A percentile compares a stretch with the other conserved stretches of the same genome.
Evolutionary conservation across 106 monocot species (phyloP).

Genomic region (Platanthera guangdongensis): DNA sequence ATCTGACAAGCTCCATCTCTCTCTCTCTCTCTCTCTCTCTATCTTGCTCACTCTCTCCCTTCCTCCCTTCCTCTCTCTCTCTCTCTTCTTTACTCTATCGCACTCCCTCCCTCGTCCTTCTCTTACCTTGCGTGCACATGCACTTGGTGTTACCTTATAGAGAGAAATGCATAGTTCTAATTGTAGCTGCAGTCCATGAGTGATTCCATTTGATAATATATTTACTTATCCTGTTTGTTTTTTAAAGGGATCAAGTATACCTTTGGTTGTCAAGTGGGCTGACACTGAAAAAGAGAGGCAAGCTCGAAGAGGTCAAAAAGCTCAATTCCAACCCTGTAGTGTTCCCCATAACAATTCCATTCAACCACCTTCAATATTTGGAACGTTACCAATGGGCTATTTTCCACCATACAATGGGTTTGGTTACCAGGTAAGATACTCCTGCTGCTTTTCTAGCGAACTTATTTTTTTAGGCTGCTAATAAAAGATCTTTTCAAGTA

Average conservation of each 20-base stretch:
- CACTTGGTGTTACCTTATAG: not conserved
- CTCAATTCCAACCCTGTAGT: conserved; percentile 52
- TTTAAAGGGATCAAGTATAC: conserved; percentile 80
- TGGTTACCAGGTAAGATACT: conserved; percentile 66
- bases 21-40: too few relatives aligned
- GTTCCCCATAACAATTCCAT: conserved; percentile 28
- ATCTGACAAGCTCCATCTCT: not conserved
- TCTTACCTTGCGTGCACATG: too few relatives aligned
- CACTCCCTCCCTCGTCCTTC: too few relatives aligned
- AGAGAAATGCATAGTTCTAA: not conserved
- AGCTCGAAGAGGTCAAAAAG: conserved; percentile 76
- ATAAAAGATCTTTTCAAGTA: too few relatives aligned
- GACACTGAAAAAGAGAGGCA: conserved; percentile 98
- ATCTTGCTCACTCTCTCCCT: too few relatives aligned
- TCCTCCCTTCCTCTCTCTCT: too few relatives aligned
- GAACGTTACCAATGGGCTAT: conserved; percentile 83
- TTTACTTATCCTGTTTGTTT: not conserved
- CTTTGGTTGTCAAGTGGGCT: conserved; percentile 98
- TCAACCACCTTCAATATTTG: conserved; percentile 82
- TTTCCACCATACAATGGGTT: conserved; percentile 78
- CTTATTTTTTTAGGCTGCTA: too few relatives aligned
- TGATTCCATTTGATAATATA: not conserved
- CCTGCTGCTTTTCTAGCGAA: too few relatives aligned
- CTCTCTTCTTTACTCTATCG: not conserved
- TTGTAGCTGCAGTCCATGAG: not conserved